Conservation (phyloP, 2,329 filamentous ascomycete genomes). For the Fusarium brevicatenulatum region DNA sequence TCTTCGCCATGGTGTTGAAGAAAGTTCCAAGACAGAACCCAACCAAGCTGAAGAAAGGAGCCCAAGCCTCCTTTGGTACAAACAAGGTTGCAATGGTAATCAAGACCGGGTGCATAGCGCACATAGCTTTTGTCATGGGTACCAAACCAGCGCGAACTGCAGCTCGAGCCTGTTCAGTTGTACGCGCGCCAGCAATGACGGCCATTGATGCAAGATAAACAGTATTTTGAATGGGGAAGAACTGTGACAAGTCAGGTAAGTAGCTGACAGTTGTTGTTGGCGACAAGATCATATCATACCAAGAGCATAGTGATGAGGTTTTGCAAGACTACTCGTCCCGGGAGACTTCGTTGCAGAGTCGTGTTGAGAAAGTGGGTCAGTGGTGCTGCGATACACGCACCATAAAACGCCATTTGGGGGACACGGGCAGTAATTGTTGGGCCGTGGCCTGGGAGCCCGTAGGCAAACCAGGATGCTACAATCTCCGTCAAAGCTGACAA, state of each 20-base stretch:
- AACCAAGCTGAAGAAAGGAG: constrained; percentile 12
- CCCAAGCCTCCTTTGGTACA: constrained; percentile 5
- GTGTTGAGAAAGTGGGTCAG: constrained; percentile 15
- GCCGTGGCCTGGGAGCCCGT: constrained; percentile 7
- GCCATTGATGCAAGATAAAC: constrained; percentile 25
- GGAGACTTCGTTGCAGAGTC: not conserved
- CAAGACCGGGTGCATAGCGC: constrained; percentile 9
- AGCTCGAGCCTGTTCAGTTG: constrained; percentile 6
- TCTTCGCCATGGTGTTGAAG: constrained; percentile 16
- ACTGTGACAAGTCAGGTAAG: not conserved
- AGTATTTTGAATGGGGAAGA: constrained; percentile 23
- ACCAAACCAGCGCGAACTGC: constrained; percentile 4
- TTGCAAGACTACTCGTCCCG: not conserved
- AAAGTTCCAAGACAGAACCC: constrained; percentile 12
- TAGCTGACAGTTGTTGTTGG: rapidly evolving
- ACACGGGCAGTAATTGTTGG: constrained; percentile 21
- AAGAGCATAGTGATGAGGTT: constrained; percentile 1
- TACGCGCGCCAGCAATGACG: constrained; percentile 19
- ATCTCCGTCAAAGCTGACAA: constrained; percentile 20
- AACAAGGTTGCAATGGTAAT: constrained; percentile 1
- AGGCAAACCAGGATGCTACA: constrained; percentile 14
- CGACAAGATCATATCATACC: not conserved
- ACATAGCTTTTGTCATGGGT: constrained; percentile 20
- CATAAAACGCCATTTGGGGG: constrained; percentile 29
- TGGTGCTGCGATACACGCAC: constrained; percentile 16